A percentile compares a stretch with the other conserved stretches of the same genome.
Conservation (phyloP, 371 early-diverging fungal genomes). For the Thermomucor indicae-seudaticae region DNA sequence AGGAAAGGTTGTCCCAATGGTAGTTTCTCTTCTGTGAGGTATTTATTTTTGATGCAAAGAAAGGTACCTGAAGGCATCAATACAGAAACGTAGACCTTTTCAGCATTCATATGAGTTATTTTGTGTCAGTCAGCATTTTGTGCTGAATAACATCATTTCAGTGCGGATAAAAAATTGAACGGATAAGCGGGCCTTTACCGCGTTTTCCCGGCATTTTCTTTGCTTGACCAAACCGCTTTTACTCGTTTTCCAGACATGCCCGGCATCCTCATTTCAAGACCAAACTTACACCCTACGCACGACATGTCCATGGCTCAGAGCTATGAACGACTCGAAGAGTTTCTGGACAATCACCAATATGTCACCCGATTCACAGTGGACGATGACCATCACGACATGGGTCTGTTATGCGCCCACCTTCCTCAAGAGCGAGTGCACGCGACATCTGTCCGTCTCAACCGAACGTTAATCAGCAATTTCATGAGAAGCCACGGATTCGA, state of each 20-base stretch:
- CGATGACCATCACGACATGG: constrained; percentile 22
- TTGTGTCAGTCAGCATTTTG: too few relatives aligned
- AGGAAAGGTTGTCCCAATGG: too few relatives aligned
- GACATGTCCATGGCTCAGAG: constrained; percentile 11
- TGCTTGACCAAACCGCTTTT: too few relatives aligned
- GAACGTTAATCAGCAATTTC: constrained; percentile 10
- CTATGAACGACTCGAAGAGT: constrained; percentile 14
- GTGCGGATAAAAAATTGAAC: too few relatives aligned
- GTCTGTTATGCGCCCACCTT: constrained; percentile 11
- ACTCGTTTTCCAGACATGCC: neutral
- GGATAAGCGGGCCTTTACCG: too few relatives aligned
- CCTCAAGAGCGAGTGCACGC: constrained; percentile 4
- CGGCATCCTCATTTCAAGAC: neutral
- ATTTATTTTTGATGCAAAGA: too few relatives aligned
- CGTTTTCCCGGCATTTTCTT: neutral
- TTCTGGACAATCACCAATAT: constrained; percentile 5
- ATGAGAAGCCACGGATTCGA: constrained; percentile 16
- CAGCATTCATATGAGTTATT: too few relatives aligned
- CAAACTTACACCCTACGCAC: neutral
- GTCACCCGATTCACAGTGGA: constrained; percentile 12
- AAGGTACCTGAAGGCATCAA: too few relatives aligned
- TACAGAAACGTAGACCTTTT: too few relatives aligned
- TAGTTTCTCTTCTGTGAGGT: too few relatives aligned
- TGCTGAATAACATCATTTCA: too few relatives aligned
- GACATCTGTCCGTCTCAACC: constrained; percentile 10